Evolutionary conservation across 345 rosid genomes (phyloP).

Genomic region (Bruguiera sexangula): DNA sequence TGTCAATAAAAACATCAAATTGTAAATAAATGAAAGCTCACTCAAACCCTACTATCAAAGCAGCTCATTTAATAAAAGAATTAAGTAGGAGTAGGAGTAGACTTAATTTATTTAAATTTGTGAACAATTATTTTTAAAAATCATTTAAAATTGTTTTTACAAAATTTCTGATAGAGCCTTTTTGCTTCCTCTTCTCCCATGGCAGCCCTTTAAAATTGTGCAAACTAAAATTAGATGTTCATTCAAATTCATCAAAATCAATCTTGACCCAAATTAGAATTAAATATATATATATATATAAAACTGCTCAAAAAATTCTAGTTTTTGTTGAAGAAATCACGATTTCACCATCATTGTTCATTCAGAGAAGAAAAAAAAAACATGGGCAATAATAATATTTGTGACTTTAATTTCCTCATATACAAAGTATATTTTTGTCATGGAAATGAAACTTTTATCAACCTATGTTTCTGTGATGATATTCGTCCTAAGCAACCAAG

Average conservation of each 20-base stretch:
- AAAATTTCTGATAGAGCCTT: constrained; percentile 54
- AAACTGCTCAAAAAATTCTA: constrained; percentile 22
- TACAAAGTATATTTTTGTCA: background rate
- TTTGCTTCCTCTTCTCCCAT: constrained; percentile 76
- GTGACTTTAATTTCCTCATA: background rate
- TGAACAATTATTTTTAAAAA: no score
- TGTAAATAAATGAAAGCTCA: no score
- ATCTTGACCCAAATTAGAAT: background rate
- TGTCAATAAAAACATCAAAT: no score
- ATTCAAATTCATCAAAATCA: background rate
- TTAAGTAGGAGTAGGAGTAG: no score
- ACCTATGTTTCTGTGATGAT: background rate
- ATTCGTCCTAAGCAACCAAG: background rate
- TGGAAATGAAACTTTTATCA: background rate
- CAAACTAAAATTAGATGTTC: background rate
- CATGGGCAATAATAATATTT: background rate
- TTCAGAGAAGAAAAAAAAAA: constrained; percentile 31
- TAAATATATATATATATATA: no score
- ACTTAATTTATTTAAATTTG: no score
- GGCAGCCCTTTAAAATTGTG: constrained; percentile 51
- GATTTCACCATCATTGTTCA: constrained; percentile 93
- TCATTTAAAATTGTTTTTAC: no score
- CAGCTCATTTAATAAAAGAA: no score
- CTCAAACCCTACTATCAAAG: no score
- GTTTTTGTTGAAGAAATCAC: constrained; percentile 94